Base-by-base conservation (phyloP, 192 early-diverging fungal genomes). In the Cladochytrium replicatum region DNA sequence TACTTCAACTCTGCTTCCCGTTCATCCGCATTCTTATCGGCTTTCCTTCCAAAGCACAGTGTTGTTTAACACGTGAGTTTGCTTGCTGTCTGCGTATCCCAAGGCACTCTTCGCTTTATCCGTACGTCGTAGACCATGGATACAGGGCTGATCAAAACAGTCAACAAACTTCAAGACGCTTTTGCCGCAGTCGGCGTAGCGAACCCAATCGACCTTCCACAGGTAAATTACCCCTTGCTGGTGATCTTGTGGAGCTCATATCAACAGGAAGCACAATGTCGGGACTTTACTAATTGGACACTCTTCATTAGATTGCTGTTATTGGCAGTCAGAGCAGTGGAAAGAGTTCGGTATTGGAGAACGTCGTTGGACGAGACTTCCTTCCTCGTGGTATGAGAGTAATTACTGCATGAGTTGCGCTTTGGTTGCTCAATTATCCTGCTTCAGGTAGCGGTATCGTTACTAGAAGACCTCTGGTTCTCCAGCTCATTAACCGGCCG, bases 301-400 rank as follows among this genome's bases (percentile, higher is more conserved):
- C n/a, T n/a, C n/a, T n/a, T n/a, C n/a, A n/a, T n/a, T 27, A 75
- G 73, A 77, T 77, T 52, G 64, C 64, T 23, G 75, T 77, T n/a
- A 61, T 77, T 41, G 75, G 75, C 21, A 54, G 48, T 24, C 50
- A 63, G 54, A 66, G 62, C 41, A 64, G 65, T 30, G 97, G 97
- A 46, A 99, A 99, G 62, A 88, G 84, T 43, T 93, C 89, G n/a
- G 97, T 99, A 11, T 69, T 99, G 23, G 97, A 99, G 57, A 95
- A 90, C 61, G 82, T 99, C 55, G 94, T 97, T 13, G 91, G 94
- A n/a, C 73, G 86, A 25, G 97, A 99, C 72, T 97, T 99, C 62
- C 60, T 99, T 43, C 97, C 97, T 17, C 78, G 94, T 46, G 96
- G 74, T 76, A 41, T 22, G 41, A 58, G n/a, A n/a, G n/a, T n/a